These are phyloP conservation scores for Cercospora sesami DNA, from an alignment of 2,329 filamentous ascomycete species.

Conservation along the genomic window DNA sequence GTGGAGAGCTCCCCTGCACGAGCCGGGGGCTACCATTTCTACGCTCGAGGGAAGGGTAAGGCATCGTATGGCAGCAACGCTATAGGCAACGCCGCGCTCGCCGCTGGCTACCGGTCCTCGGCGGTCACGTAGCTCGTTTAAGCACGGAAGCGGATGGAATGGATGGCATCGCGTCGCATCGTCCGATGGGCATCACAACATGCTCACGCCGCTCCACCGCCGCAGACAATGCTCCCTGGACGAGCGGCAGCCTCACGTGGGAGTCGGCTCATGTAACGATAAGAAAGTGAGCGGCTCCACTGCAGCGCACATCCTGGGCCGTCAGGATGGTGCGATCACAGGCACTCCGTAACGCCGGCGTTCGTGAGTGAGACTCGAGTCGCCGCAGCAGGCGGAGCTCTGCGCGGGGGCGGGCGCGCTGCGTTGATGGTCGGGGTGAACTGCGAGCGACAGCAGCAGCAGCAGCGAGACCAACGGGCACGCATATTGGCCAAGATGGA, in stretches of 20 bases:
- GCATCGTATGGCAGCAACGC: not conserved
- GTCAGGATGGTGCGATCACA: not conserved
- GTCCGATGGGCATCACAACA: not conserved
- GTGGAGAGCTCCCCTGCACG: constrained; percentile 9
- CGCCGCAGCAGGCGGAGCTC: not conserved
- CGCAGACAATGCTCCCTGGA: not conserved
- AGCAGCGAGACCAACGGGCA: not conserved
- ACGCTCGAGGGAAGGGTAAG: not conserved
- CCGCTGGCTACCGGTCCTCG: constrained; percentile 4
- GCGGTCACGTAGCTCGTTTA: not conserved
- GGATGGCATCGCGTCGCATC: not conserved
- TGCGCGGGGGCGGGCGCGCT: not conserved
- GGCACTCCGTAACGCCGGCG: not conserved
- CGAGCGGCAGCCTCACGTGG: not conserved
- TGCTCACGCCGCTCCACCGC: not conserved
- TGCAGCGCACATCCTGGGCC: not conserved
- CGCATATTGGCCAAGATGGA: not conserved
- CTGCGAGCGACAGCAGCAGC: not conserved
- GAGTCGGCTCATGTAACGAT: not conserved
- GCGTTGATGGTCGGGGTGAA: not conserved
- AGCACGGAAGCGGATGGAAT: not conserved
- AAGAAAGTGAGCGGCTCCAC: not conserved
- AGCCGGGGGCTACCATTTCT: not conserved
- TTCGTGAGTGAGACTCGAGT: constrained; percentile 4
- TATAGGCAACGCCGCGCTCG: not conserved